Evolutionary conservation across 768 basidiomycete genomes (phyloP), one percentile per base, ranked within the genome.

Genomic region (Pseudohyphozyma bogoriensis): DNA sequence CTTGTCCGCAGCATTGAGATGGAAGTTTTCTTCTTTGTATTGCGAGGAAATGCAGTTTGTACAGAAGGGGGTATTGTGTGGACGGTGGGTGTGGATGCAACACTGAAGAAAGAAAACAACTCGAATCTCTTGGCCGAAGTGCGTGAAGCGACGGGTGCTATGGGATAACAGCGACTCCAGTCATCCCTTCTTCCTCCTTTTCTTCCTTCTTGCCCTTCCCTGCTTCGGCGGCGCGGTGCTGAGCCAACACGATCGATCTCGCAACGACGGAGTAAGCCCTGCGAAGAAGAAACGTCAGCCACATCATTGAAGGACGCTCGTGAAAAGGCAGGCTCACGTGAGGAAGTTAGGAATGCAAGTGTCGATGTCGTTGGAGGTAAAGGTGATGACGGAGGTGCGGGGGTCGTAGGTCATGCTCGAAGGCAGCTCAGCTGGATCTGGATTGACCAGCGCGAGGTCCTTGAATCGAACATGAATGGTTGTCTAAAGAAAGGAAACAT

Each of bases 271-370:
- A 20, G 40, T 42, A 42, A 15, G 40, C 40, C 18, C 40, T 42
- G 40, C 16, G 7, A 8, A 42, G 10, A 42, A 42, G 8, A 7
- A n/a, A 42, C 9, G 40, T 42, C 40, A 42, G 40, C 10, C 7
- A 7, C 18, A n/a, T 7, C 18, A 20, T 6, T n/a, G 16, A 15
- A 42, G 10, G 6, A 42, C 7, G 18, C 9, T 6, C n/a, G 8
- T 20, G 31, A 18, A 32, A 1, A 29, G 9, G 31, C 28, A 29
- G 16, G 37, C 37, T 37, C 37, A 49, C 47, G 47, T 49, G 8
- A 88, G 74, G 72, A 95, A 91, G 67, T 89, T 85, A 60, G 86
- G 85, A 24, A 95, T 87, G 69, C 89, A 92, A 11, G 83, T 84
- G 65, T 89, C 82, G 65, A 92, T 85, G 69, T 90, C 81, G 66